Conservation (phyloP, 805 yeast genomes). For the Zygosaccharomyces rouxii region DNA sequence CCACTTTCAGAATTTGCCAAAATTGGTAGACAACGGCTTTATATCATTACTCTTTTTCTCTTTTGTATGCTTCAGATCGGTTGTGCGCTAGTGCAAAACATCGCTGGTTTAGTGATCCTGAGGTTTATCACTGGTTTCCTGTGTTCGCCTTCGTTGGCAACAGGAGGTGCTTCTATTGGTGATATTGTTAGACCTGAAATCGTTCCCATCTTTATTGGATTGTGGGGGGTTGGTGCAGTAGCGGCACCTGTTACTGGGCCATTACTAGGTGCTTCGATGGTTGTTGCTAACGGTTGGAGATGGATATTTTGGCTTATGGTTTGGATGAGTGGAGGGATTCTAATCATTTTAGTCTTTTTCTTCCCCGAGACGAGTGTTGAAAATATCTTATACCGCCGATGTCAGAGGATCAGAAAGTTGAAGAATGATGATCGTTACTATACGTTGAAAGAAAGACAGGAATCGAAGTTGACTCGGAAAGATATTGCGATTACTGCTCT, state of each 20-base stretch:
- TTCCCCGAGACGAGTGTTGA: conserved; percentile 49
- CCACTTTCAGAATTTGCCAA: conserved; percentile 55
- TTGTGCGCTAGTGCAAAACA: conserved; percentile 46
- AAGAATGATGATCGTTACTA: conserved; percentile 46
- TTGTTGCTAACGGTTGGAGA: conserved; percentile 46
- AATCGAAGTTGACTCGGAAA: conserved; percentile 33
- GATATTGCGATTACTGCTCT: conserved; percentile 34
- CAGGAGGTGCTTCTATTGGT: conserved; percentile 55
- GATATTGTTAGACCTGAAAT: conserved; percentile 44
- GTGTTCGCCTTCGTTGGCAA: conserved; percentile 52
- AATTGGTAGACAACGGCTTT: conserved; percentile 51
- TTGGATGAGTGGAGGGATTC: conserved; percentile 38
- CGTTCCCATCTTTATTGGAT: conserved; percentile 44
- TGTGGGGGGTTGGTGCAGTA: conserved; percentile 52
- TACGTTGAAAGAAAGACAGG: conserved; percentile 30
- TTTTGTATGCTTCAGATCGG: conserved; percentile 54
- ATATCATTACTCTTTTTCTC: conserved; percentile 43
- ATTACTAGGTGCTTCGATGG: conserved; percentile 49
- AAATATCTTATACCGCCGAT: conserved; percentile 46
- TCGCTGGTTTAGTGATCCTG: conserved; percentile 47
- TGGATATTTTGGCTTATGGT: conserved; percentile 52
- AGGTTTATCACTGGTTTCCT: conserved; percentile 53
- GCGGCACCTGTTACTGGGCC: conserved; percentile 59
- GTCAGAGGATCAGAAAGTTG: conserved; percentile 41
- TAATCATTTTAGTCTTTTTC: conserved; percentile 37